Evolutionary conservation across 495 filamentous ascomycete species (phyloP), one percentile per base, ranked within the genome.

Genomic region (Penicillium cataractarum): DNA sequence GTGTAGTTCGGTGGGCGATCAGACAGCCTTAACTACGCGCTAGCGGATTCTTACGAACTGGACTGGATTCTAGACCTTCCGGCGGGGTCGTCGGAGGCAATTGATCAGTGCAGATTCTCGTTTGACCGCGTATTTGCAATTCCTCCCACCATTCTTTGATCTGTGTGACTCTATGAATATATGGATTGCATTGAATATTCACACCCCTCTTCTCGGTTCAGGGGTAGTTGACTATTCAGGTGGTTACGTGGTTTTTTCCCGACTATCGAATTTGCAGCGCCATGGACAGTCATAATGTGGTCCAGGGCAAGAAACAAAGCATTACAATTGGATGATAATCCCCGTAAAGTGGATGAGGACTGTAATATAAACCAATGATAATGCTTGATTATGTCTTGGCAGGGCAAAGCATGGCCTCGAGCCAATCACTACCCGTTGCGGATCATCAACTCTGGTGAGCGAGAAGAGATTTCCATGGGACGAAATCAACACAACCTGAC

Each of bases 281-380:
- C 59, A 39, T 51, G 59, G 59, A 29, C 27, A 48, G 7, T 46
- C 7, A 17, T 1, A 17, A n/a, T 31, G n/a, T 55, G 59, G 59
- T 48, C 51, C 51, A 60, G 58, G 58, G 58, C 58, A 60, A 22
- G 49, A 13, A 31, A 37, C 6, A 55, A 61, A 61, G 59, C 51
- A 61, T 12, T 37, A 17, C 51, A 19, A 55, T 61, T 61, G 59
- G 59, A 17, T 24, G 4, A 49, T 27, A 12, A 5, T n/a, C 12
- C 29, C 24, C 21, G 15, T 26, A 29, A 21, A 49, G 31, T 55
- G 59, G 59, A 39, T 44, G 1, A 3, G 7, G 0, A 6, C 51
- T 33, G n/a, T 4, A 0, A 19, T 39, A 13, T 37, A 17, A 26
- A 33, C 59, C 33, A 61, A 55, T 61, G 27, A 29, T 10, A 17